Evolutionary conservation across 2,329 filamentous ascomycete species (phyloP), one percentile per base, ranked within the genome.

Genomic region (Pseudocercospora fuligena): DNA sequence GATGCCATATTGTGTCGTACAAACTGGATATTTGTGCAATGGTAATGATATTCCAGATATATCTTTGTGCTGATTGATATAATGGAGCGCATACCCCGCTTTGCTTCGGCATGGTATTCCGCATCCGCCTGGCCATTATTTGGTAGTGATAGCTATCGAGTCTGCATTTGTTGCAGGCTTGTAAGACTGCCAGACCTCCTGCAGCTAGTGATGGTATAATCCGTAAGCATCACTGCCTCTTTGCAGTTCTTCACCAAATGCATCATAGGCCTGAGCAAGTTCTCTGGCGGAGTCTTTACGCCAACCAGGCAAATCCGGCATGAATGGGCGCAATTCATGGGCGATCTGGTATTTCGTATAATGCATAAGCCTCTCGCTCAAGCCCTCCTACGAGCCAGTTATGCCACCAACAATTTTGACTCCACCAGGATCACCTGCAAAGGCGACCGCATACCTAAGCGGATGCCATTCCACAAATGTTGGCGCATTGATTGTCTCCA

Each of bases 391-490:
- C 19, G 31, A 40, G 21, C 65, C 65, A 21, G 64, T 49, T 29
- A 67, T 36, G 2, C 53, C 69, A 9, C 89, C 89, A 57, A 92
- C 82, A 65, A 93, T 92, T 73, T 90, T 88, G 65, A 94, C 78
- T 60, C 85, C 85, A 0, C 89, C 89, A 40, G 87, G 79, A 74
- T 94, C 91, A 61, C 81, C 81, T 14, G 87, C 87, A 76, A 92
- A 93, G 1, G 91, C 92, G 66, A 94, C 79, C 71, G 87, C 88
- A 77, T 94, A 94, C 64, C 88, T 84, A 49, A 86, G 89, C 2
- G 92, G 92, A 70, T 92, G 90, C 91, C 91, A 94, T 2, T 89
- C 86, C 7, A 93, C 89, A 11, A 91, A 85, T 1, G 88, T 87
- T 63, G 87, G 88, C 12, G 89, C 81, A 23, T 87, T 85, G 0